Evolutionary conservation across 257 asterid species (phyloP).

Genomic region (Petunia axillaris): DNA sequence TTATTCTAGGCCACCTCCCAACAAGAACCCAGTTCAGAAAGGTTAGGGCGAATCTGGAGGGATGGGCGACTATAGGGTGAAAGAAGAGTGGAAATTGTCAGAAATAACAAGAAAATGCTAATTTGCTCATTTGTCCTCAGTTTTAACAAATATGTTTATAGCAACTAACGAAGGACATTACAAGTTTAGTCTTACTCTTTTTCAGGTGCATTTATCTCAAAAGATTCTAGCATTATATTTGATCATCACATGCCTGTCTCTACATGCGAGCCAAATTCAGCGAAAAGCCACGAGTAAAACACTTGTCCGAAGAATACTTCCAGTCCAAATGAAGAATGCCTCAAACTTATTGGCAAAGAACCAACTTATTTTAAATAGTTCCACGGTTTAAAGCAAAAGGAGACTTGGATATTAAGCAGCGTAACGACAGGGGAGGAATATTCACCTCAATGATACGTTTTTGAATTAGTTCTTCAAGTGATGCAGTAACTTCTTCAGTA

Average conservation of each 20-base stretch:
- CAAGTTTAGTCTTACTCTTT: background rate
- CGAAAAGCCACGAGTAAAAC: too few species aligned
- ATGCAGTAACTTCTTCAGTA: conserved; percentile 78
- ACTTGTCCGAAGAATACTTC: too few species aligned
- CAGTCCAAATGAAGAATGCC: too few species aligned
- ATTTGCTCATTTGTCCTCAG: background rate
- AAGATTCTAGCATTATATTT: too few species aligned
- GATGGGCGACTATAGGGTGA: background rate
- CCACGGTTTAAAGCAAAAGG: background rate
- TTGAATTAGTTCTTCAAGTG: conserved; percentile 83
- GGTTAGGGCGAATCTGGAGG: background rate
- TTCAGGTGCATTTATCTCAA: too few species aligned
- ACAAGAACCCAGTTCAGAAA: background rate
- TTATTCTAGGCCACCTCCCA: background rate
- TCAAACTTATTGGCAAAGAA: too few species aligned
- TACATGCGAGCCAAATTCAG: too few species aligned
- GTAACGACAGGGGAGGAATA: background rate
- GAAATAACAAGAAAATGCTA: background rate
- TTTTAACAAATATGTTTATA: background rate
- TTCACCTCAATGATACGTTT: conserved; percentile 85
- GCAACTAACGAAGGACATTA: background rate
- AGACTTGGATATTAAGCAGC: background rate
- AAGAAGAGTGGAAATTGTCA: background rate
- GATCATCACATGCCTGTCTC: too few species aligned
- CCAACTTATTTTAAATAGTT: too few species aligned